phyloP scores from a whole-genome alignment of 2,329 filamentous ascomycete genomes.

The Akanthomyces lecanii region DNA sequence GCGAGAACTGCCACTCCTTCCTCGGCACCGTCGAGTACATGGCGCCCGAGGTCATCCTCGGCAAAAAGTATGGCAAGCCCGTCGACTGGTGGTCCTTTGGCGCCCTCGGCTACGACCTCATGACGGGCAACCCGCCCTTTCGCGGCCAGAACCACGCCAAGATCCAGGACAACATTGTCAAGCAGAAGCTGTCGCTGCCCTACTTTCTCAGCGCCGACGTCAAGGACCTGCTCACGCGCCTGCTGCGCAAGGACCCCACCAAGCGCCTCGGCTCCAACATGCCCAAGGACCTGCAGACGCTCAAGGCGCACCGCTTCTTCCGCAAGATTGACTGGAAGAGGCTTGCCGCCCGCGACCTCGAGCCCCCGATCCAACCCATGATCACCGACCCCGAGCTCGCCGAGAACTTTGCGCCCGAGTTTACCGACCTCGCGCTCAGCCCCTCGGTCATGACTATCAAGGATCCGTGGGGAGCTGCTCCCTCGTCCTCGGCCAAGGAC shows the following conservation, averaged over 20 bases:
- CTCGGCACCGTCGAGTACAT: conserved; percentile 98
- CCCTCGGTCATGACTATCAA: conserved; percentile 49
- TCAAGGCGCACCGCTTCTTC: conserved; percentile 96
- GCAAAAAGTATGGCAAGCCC: conserved; percentile 84
- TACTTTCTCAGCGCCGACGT: conserved; percentile 90
- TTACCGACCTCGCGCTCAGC: conserved; percentile 79
- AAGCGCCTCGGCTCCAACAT: conserved; percentile 87
- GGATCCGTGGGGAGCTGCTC: conserved; percentile 35
- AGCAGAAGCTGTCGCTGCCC: conserved; percentile 82
- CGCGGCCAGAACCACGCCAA: conserved; percentile 87
- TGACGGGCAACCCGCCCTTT: conserved; percentile 91
- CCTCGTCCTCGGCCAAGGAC: conserved; percentile 39
- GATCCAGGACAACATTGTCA: conserved; percentile 92
- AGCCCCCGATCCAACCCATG: conserved; percentile 85
- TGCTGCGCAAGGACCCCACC: conserved; percentile 85
- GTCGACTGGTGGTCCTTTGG: conserved; percentile 99
- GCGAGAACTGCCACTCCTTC: conserved; percentile 74
- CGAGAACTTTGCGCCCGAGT: conserved; percentile 94
- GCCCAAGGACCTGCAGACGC: conserved; percentile 77
- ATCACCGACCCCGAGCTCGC: conserved; percentile 94
- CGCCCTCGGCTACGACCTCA: conserved; percentile 83
- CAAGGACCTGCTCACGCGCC: conserved; percentile 85
- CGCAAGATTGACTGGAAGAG: conserved; percentile 92
- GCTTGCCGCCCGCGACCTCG: conserved; percentile 74
- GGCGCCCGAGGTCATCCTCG: conserved; percentile 90